A percentile compares a stretch with the other conserved stretches of the same genome.
Evolutionary conservation across 1,139 yeast genomes (phyloP).

Genomic region (Scheffersomyces parashehatae): DNA sequence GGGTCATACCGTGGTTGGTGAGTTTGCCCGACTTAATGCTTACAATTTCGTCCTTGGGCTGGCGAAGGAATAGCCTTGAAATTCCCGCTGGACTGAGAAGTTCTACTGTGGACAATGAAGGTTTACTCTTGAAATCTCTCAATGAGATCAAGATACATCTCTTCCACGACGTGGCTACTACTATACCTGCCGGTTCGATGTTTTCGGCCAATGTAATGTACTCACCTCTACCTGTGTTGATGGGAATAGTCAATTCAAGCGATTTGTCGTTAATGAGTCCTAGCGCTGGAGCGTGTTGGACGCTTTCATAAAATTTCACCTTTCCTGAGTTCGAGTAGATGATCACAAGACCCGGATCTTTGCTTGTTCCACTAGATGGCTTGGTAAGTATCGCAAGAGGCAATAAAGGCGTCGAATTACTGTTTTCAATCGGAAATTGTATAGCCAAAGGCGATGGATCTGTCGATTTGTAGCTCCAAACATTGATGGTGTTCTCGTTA

Average conservation of each 20-base stretch:
- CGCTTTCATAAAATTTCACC: constrained; percentile 64
- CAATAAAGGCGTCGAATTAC: constrained; percentile 11
- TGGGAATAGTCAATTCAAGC: constrained; percentile 36
- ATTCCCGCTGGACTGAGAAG: constrained; percentile 21
- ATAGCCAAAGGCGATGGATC: constrained; percentile 60
- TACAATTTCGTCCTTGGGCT: constrained; percentile 49
- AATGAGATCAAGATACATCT: constrained; percentile 63
- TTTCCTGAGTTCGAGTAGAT: constrained; percentile 57
- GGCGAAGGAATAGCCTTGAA: constrained; percentile 20
- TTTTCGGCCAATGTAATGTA: constrained; percentile 56
- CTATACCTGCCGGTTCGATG: constrained; percentile 75
- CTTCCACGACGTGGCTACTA: constrained; percentile 71
- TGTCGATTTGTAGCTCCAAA: constrained; percentile 69
- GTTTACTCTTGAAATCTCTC: constrained; percentile 70
- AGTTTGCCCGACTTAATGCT: constrained; percentile 60
- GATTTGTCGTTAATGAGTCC: constrained; percentile 54
- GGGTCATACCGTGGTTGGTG: constrained; percentile 49
- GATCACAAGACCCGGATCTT: constrained; percentile 70
- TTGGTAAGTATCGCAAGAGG: constrained; percentile 67
- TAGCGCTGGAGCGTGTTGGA: constrained; percentile 66
- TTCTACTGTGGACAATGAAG: constrained; percentile 42
- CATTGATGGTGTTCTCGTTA: constrained; percentile 52
- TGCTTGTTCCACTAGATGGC: constrained; percentile 57
- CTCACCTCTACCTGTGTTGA: constrained; percentile 50
- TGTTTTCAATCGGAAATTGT: constrained; percentile 38